Evolutionary conservation across 805 yeast species (phyloP), one percentile per base, ranked within the genome.

Genomic region (Starmerella khaoyaiensis): DNA sequence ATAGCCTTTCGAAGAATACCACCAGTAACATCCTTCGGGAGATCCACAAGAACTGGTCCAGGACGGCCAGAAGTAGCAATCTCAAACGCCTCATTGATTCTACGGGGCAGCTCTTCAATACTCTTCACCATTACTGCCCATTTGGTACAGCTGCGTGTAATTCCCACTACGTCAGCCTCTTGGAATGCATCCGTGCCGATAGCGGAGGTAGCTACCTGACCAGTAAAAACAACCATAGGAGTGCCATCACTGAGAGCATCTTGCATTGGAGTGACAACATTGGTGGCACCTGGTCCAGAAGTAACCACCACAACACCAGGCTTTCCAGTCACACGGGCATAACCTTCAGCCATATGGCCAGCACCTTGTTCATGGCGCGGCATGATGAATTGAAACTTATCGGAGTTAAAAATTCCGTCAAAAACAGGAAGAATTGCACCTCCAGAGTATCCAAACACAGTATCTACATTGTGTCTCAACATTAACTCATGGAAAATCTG

Each of bases 331-430:
- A 94, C 98, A 50, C 93, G 71, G 39, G 98, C 96, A 51, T 90
- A 90, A 42, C 98, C 98, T 64, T 90, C 96, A 39, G 98, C 98
- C 97, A 90, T 90, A 63, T 90, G 98, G 36, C 98, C 98, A 14
- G 97, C 98, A 59, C 98, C 98, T 64, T 90, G 98, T 62, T 90
- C 98, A 60, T 90, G 97, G 54, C 93, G 73, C 33, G 98, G 98
- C 47, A 90, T 66, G 39, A 90, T 81, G 57, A 90, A 90, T 50
- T 77, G 74, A 69, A 90, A 87, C 54, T 79, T 73, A 40, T 77
- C 75, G 16, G 94, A 80, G 65, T 87, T 79, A 68, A 79, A 81
- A 51, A 90, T 90, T 49, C 97, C 97, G 58, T 90, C 98, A 57
- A 79, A 90, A 19, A 90, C 98, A 11, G 98, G 97, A 53, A 90